phyloP scores from a whole-genome alignment of 108 stramenopile species.

The Pinguiococcus pyrenoidosus region DNA sequence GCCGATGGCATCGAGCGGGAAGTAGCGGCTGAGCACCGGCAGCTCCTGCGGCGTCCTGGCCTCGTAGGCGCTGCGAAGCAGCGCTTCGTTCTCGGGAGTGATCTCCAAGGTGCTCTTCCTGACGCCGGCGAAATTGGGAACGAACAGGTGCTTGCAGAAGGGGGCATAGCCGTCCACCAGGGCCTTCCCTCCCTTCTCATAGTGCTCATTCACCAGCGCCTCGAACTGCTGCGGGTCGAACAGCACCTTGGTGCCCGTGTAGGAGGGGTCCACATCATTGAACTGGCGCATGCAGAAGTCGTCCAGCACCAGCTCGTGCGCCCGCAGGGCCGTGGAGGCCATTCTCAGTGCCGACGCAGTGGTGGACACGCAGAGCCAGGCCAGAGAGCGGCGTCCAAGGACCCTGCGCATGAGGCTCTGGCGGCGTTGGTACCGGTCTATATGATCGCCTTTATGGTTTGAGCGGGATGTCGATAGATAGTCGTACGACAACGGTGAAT shows the following conservation, averaged over 20 bases:
- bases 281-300: conserved; percentile 6
- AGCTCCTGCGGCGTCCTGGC: conserved; percentile 75
- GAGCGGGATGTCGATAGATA: no score
- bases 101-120: conserved; percentile 37
- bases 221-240: conserved; percentile 10
- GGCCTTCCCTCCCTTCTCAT: neutral
- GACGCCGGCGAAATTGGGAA: conserved; percentile 44
- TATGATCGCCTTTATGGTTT: no score
- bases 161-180: conserved; percentile 86
- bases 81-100: conserved; percentile 57
- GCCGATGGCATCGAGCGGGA: conserved; percentile 42
- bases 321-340: neutral
- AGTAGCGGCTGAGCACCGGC: conserved; percentile 67
- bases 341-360: no score
- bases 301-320: conserved; percentile 1
- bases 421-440: no score
- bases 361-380: no score
- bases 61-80: conserved; percentile 65
- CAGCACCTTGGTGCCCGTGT: conserved; percentile 1
- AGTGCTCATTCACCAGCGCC: conserved; percentile 14
- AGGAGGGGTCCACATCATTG: conserved; percentile 8
- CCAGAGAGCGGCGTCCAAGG: no score
- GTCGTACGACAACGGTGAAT: no score
- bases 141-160: conserved; percentile 95
- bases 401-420: no score